A percentile compares a stretch with the other conserved stretches of the same genome.
Conservation (phyloP, 306 rosid species). For the Corylus heterophylla region DNA sequence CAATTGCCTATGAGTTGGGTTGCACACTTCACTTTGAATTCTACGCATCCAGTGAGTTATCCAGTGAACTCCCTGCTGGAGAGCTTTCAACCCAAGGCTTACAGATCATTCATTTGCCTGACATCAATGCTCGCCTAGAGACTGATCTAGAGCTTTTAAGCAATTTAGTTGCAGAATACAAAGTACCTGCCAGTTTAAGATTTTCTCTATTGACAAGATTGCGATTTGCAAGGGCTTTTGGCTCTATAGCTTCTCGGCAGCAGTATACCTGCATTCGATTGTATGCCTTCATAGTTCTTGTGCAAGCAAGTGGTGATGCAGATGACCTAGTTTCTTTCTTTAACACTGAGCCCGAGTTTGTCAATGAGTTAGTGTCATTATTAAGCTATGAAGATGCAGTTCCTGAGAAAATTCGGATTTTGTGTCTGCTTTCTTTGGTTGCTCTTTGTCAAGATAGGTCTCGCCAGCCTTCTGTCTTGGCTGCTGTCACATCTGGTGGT, state of each 20-base stretch:
- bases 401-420: constrained; percentile 73
- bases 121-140: constrained; percentile 59
- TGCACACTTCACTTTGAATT: constrained; percentile 96
- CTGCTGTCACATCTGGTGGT: constrained; percentile 96
- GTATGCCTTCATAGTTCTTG: constrained; percentile 88
- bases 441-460: constrained; percentile 96
- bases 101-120: constrained; percentile 74
- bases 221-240: constrained; percentile 95
- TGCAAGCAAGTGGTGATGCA: constrained; percentile 86
- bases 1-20: constrained; percentile 68
- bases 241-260: constrained; percentile 77
- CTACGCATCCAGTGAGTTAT: constrained; percentile 66
- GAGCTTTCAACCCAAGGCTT: constrained; percentile 59
- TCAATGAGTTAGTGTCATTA: constrained; percentile 80
- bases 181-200: constrained; percentile 74
- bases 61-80: constrained; percentile 37
- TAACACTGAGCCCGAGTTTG: constrained; percentile 95
- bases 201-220: constrained; percentile 90
- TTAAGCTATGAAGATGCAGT: constrained; percentile 87
- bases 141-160: constrained; percentile 82
- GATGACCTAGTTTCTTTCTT: constrained; percentile 85
- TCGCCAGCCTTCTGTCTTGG: constrained; percentile 72
- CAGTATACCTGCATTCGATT: constrained; percentile 90
- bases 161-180: constrained; percentile 70
- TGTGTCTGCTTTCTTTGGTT: constrained; percentile 82